Base-by-base conservation (phyloP, 306 rosid species). In the Rosa lucieae region DNA sequence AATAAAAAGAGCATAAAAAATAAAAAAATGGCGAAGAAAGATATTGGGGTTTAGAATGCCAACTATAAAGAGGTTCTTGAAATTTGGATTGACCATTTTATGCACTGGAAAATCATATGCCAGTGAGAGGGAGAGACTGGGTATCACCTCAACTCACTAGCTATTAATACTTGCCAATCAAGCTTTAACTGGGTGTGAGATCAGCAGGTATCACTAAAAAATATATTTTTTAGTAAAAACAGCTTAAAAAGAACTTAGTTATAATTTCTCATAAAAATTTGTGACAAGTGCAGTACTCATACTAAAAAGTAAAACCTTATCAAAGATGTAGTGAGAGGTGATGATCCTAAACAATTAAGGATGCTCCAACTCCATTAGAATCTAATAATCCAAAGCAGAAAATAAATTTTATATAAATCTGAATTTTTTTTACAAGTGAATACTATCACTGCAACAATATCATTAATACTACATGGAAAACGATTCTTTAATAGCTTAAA, bases 391-490 rank as follows among this genome's bases (percentile, higher is more conserved):
- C 6, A 10, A 63, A 40, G 8, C 58, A 26, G 69, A 42, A 55
- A 10, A 53, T 55, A 53, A 53, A 82, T 42, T 58, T 56, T 43
- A n/a, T 10, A 29, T 8, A 8, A 55, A 55, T 55, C 26, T 55
- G 11, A 55, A n/a, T 55, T 23, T 20, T 55, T 23, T 55, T 53
- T 15, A 20, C 23, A 13, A 26, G 13, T 20, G 39, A 67, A 26
- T 42, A 26, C 42, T 26, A 58, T 15, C 44, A 44, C 12, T 46
- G 43, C 32, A 62, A 75, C 47, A 46, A 62, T 48, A 77, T 21
- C 79, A 84, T 43, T 10, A 6, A 62, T 62, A 66, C 70, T 79
- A 74, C 71, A 67, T 37, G 52, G 3, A 47, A 46, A 77, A 10
- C 68, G 53, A 20, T 51, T 51, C 13, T 5, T 17, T 49, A 67